Base-by-base conservation (phyloP, 805 yeast genomes). In the Yamadazyma ubonensis region DNA sequence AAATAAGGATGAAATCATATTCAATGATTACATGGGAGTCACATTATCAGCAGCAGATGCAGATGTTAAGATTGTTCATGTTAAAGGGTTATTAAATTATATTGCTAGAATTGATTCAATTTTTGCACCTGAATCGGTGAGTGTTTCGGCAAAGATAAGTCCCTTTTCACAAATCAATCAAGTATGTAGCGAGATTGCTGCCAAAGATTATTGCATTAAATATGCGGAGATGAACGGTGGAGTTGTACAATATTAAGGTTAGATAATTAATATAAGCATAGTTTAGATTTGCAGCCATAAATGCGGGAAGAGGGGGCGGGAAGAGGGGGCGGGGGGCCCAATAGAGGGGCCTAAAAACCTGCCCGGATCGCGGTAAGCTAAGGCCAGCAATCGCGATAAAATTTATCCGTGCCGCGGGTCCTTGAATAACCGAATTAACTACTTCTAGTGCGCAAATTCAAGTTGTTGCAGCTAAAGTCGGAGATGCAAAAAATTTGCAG, bases 31-130 rank as follows among this genome's bases (percentile, higher is more conserved):
- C 19, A 43, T 62, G 53, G 55, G 61, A 3, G 41, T 62, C 5
- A 46, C 61, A 0, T 45, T 60, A 17, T 60, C 65, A 14, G 61
- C 55, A 12, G 56, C 63, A 10, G 66, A 62, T 42, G 45, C 49
- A 19, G 55, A 57, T 7, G 58, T 57, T 21, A 57, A 54, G 31
- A 42, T 52, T 9, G 47, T 62, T 5, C 57, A 59, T 38, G 47
- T 59, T 12, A 52, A 44, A 38, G 66, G 66, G 5, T 41, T 47
- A n/a, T 26, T 44, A 9, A 36, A 47, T 16, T 47, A 42, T 25
- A 26, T 47, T 11, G 15, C 37, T 9, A 30, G 28, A 6, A 43
- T 44, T n/a, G 39, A 38, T 4, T 39, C 43, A 9, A 18, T 55
- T 11, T 51, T 37, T 29, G 50, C 44, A 28, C 30, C 29, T 7